Evolutionary conservation across 495 filamentous ascomycete species (phyloP), one percentile per base, ranked within the genome.

Genomic region (Penicillium egyptiacum): DNA sequence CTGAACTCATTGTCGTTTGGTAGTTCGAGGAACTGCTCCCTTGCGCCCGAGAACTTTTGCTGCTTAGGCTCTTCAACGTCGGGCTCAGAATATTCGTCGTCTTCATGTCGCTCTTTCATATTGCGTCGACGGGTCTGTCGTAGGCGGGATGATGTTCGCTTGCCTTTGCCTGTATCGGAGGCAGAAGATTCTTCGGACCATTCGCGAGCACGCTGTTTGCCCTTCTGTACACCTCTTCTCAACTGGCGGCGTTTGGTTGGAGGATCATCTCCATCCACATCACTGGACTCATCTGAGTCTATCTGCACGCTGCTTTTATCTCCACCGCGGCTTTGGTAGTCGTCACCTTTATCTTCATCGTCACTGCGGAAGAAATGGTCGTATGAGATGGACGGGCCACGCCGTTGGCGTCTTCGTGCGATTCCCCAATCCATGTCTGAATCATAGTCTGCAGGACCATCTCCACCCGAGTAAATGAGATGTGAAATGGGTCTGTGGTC

Each of bases 31-130:
- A 91, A 96, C 0, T 75, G 63, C 66, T 97, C 92, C 55, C 85
- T 83, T 4, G 90, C 81, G 12, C 83, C 83, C 11, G 64, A 58
- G 51, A 70, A 79, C 52, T 69, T 78, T 25, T 80, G 70, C 30
- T 81, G 71, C 60, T 83, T 88, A 1, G 80, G 75, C 4, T 61
- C 62, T 2, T 59, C 68, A 11, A 62, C 62, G 23, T 78, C 70
- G n/a, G 69, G 72, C 46, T 85, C 85, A n/a, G 83, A 89, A 19
- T 87, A 80, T 17, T 87, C 87, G 46, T 87, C 87, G 40, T 89
- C 84, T 55, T 89, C 81, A 16, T 77, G 72, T 9, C 82, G 70
- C 61, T 95, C 90, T 50, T 76, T 72, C 79, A 96, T 86, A 61
- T 73, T 88, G 44, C 67, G 77, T 1, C 70, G 72, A 53, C 73